Evolutionary conservation across 2,329 filamentous ascomycete species (phyloP), one percentile per base, ranked within the genome.

Genomic region (Aspergillus sp.): DNA sequence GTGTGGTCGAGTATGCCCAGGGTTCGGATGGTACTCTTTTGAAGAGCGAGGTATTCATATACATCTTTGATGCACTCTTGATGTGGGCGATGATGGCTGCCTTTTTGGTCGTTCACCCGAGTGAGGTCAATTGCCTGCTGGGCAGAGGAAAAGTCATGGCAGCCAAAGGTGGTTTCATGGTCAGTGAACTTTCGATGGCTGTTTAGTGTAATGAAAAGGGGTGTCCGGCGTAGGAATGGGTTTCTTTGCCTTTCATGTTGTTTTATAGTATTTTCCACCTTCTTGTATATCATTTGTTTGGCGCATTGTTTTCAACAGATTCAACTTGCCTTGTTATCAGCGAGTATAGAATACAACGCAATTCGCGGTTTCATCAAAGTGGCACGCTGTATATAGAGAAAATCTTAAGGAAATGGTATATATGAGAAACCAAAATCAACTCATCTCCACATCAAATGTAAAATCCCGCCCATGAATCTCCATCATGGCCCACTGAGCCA

Each of bases 401-500:
- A 19, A 19, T 19, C 2, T 19, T 19, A 19, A 19, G 19, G 31
- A n/a, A 32, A 32, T 32, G 8, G 31, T 32, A 19, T 19, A 19
- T 32, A 32, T 32, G n/a, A n/a, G 31, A 32, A 32, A 4, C 31
- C 31, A 32, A 4, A 32, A 19, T 19, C 19, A 19, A 4, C 19
- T 19, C 19, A 19, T 19, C 19, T 19, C 19, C 19, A 19, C 19
- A 19, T 19, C 19, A 19, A 19, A 19, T 19, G 19, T 19, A 11
- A 54, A 60, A 28, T 53, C 48, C 7, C 52, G 44, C 5, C 59
- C 61, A 31, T 64, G 57, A 13, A 62, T 57, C 19, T 55, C 54
- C 32, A 45, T 46, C 61, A 66, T 64, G 6, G 60, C 57, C 56
- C 55, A 59, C 19, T 58, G 49, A 11, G 61, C 39, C 35, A 62